Evolutionary conservation across 2,329 filamentous ascomycete genomes (phyloP).

Genomic region (Claviceps sp.): DNA sequence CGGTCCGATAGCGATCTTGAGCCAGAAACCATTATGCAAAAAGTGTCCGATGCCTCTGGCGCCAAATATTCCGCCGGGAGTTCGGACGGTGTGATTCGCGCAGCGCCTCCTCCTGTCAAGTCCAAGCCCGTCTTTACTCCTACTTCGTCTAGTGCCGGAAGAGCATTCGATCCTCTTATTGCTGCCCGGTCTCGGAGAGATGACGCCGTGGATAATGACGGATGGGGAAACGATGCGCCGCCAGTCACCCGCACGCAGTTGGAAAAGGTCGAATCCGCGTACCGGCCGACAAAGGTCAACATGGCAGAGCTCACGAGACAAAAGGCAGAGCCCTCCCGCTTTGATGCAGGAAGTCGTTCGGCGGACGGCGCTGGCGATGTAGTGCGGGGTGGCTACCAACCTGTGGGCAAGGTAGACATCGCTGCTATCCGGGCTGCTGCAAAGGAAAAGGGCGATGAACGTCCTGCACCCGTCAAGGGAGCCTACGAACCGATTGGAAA

Average conservation of each 20-base stretch:
- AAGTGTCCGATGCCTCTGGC: constrained; percentile 87
- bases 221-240: constrained; percentile 93
- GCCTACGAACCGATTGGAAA: constrained; percentile 92
- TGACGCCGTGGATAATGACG: constrained; percentile 61
- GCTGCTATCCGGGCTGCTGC: constrained; percentile 70
- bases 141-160: constrained; percentile 37
- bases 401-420: constrained; percentile 95
- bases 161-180: constrained; percentile 51
- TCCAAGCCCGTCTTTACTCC: constrained; percentile 90
- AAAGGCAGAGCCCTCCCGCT: constrained; percentile 52
- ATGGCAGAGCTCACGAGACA: constrained; percentile 72
- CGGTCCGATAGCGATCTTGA: constrained; percentile 82
- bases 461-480: constrained; percentile 77
- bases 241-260: constrained; percentile 73
- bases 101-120: constrained; percentile 55
- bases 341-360: constrained; percentile 30
- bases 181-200: constrained; percentile 49
- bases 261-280: constrained; percentile 84
- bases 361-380: constrained; percentile 45
- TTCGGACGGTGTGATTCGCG: constrained; percentile 36
- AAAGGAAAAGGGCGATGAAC: constrained; percentile 57
- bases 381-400: constrained; percentile 78
- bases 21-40: constrained; percentile 78
- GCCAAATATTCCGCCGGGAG: constrained; percentile 76
- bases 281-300: constrained; percentile 92